Conservation (phyloP, 164 flowering plant genomes). For the Pachysandra terminalis region DNA sequence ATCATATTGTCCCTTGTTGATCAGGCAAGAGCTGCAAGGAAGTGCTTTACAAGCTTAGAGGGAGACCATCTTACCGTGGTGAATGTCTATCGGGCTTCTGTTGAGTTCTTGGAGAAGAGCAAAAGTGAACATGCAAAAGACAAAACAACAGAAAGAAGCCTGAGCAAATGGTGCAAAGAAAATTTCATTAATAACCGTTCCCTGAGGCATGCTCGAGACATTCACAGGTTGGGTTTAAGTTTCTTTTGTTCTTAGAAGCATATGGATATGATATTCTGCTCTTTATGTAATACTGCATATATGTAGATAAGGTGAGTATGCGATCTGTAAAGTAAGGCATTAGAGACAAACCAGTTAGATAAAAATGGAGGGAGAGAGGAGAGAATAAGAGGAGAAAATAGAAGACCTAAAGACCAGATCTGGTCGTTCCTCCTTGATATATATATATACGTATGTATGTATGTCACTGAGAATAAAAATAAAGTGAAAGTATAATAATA, state of each 20-base stretch:
- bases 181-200: conserved; percentile 83
- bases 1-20: conserved; percentile 3
- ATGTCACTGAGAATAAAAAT: too few species aligned
- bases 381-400: too few species aligned
- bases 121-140: conserved; percentile 32
- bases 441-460: too few species aligned
- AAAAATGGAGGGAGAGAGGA: too few species aligned
- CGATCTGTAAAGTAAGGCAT: too few species aligned
- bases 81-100: conserved; percentile 68
- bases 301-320: too few species aligned
- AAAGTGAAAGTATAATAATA: too few species aligned
- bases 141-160: conserved; percentile 47
- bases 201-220: conserved; percentile 79
- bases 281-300: not conserved
- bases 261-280: not conserved
- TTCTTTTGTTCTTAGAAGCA: not conserved
- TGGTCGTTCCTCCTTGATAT: too few species aligned
- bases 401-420: too few species aligned
- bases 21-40: conserved; percentile 70
- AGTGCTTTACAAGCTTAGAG: conserved; percentile 63
- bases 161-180: conserved; percentile 89
- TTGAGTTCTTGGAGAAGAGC: conserved; percentile 65
- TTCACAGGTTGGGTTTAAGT: conserved; percentile 67
- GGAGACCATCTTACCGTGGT: conserved; percentile 89
- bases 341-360: too few species aligned